Conservation (phyloP, 2,329 filamentous ascomycete genomes). For the Dryadomyces sulphureus region DNA sequence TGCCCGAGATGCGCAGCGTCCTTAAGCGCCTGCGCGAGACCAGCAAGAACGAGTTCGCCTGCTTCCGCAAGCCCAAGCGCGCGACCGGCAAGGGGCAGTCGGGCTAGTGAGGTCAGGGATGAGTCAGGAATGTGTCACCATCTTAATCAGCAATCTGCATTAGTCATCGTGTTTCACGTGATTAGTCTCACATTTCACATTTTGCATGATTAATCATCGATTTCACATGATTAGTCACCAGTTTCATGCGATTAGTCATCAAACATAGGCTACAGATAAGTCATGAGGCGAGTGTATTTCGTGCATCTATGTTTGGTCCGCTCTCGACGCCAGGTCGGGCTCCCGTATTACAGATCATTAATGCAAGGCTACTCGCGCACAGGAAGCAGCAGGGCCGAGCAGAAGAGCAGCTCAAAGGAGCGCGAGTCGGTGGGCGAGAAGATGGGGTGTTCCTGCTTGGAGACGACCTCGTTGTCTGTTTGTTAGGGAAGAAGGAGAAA, state of each 20-base stretch:
- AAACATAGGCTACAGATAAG: no score
- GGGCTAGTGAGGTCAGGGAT: background rate
- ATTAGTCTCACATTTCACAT: background rate
- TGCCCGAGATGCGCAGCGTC: constrained; percentile 77
- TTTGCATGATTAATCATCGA: no score
- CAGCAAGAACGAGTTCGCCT: constrained; percentile 77
- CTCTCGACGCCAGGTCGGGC: no score
- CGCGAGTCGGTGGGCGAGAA: constrained; percentile 35
- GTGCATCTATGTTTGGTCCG: no score
- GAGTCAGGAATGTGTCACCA: background rate
- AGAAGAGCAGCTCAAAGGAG: constrained; percentile 30
- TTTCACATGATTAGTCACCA: no score
- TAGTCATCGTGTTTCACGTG: no score
- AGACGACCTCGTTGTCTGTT: constrained; percentile 23
- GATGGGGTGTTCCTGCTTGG: constrained; percentile 34
- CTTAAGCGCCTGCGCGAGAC: constrained; percentile 72
- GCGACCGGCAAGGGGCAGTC: background rate
- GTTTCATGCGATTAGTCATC: no score
- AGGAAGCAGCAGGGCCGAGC: constrained; percentile 25
- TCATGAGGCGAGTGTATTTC: background rate
- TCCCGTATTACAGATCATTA: background rate
- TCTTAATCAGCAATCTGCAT: background rate
- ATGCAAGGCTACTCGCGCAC: constrained; percentile 9
- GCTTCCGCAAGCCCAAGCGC: constrained; percentile 54
- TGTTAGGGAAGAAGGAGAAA: background rate